Conservation (phyloP, 2,329 filamentous ascomycete genomes). For the Aspergillus ochraceoroseus region DNA sequence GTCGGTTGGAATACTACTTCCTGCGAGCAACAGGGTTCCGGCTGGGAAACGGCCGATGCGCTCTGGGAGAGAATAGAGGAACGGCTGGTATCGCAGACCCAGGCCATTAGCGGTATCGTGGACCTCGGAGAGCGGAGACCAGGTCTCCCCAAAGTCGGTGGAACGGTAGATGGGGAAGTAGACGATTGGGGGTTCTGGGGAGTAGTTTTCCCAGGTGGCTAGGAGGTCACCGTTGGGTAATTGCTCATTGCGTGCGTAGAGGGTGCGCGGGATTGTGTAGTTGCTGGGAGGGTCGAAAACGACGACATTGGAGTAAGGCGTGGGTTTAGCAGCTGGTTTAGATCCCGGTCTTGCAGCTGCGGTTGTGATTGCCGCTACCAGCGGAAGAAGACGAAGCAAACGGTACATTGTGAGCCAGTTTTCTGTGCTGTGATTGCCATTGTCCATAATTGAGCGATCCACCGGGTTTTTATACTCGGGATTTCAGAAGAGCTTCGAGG, state of each 20-base stretch:
- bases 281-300: constrained; percentile 44
- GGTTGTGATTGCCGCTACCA: constrained; percentile 1
- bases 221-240: constrained; percentile 47
- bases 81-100: constrained; percentile 65
- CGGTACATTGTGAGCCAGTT: no score
- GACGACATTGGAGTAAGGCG: constrained; percentile 33
- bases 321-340: neutral
- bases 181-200: constrained; percentile 51
- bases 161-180: constrained; percentile 51
- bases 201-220: constrained; percentile 54
- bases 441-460: no score
- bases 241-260: constrained; percentile 50
- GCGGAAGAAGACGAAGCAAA: constrained; percentile 6
- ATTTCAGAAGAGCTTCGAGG: neutral
- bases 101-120: constrained; percentile 60
- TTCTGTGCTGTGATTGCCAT: no score
- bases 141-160: constrained; percentile 54
- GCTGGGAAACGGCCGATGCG: constrained; percentile 54
- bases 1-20: constrained; percentile 52
- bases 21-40: constrained; percentile 60
- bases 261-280: constrained; percentile 46
- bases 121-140: constrained; percentile 60
- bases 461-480: constrained; percentile 10
- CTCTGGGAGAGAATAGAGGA: constrained; percentile 59
- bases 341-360: constrained; percentile 2